Percentiles rank a stretch among this genome's conserved stretches.
These are phyloP conservation scores for Choiromyces venosus DNA, from an alignment of 495 filamentous ascomycete genomes.

Conservation along the genomic window DNA sequence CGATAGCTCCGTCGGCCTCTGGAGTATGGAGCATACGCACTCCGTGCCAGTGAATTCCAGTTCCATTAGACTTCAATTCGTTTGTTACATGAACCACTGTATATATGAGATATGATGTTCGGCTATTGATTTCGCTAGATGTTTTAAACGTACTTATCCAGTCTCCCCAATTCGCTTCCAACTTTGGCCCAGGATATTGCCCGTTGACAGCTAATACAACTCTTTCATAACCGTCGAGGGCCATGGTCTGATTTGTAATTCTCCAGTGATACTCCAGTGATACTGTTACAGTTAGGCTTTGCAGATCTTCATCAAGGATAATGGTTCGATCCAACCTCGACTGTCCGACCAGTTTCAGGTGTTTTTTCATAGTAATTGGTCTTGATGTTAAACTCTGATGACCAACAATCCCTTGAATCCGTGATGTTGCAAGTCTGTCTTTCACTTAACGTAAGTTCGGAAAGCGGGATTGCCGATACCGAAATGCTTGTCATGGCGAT, in stretches of 20 bases:
- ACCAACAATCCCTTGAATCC: no score
- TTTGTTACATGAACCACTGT: conserved; percentile 40
- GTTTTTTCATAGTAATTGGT: conserved; percentile 51
- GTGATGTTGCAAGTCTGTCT: no score
- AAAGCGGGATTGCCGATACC: no score
- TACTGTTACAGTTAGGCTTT: conserved; percentile 38
- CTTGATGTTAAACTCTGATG: conserved; percentile 47
- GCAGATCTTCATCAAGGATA: no score
- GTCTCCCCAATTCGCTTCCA: conserved; percentile 43
- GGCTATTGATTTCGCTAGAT: conserved; percentile 8
- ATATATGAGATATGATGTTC: conserved; percentile 7
- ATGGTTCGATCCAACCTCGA: conserved; percentile 33
- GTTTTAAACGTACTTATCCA: conserved; percentile 6
- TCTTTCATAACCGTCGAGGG: conserved; percentile 37
- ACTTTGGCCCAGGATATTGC: conserved; percentile 32
- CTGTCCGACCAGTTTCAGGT: conserved; percentile 48
- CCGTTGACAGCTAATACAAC: conserved; percentile 30
- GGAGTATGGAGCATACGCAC: conserved; percentile 45
- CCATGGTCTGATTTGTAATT: conserved; percentile 44
- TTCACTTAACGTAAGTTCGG: no score
- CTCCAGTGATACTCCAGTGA: conserved; percentile 44
- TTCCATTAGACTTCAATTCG: conserved; percentile 42
- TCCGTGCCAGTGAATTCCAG: conserved; percentile 51
- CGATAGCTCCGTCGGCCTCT: conserved; percentile 50
- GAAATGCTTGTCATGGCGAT: no score